Evolutionary conservation across 768 basidiomycete species (phyloP).

Genomic region (Phaeolepiota aurea): DNA sequence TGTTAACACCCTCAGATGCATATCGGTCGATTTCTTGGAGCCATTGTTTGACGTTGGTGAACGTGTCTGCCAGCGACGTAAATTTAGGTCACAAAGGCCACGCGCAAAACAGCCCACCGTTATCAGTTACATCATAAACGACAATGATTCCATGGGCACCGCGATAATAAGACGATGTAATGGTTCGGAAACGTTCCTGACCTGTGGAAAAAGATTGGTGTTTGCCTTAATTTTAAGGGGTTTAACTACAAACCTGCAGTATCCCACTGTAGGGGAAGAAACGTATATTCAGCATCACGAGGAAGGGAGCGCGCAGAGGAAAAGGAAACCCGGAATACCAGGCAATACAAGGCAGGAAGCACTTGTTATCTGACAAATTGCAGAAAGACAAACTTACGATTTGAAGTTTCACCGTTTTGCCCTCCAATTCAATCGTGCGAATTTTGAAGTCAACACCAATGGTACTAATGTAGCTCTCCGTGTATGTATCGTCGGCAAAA

Average conservation of each 20-base stretch:
- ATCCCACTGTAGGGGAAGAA: conserved; percentile 69
- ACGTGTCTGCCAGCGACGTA: conserved; percentile 56
- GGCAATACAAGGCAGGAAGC: too few species aligned
- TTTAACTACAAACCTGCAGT: conserved; percentile 64
- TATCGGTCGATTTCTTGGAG: conserved; percentile 90
- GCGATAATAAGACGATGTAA: conserved; percentile 99
- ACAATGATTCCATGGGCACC: conserved; percentile 98
- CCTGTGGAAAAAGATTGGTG: conserved; percentile 33
- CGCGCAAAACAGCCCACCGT: conserved; percentile 39
- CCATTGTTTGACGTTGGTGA: conserved; percentile 94
- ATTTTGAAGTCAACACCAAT: conserved; percentile 99
- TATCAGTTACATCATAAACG: conserved; percentile 98
- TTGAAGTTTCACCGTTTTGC: conserved; percentile 97
- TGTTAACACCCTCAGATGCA: conserved; percentile 98
- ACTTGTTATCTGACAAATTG: too few species aligned
- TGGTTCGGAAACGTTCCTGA: conserved; percentile 97
- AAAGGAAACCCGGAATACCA: too few species aligned
- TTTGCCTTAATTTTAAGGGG: too few species aligned
- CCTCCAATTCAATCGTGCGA: conserved; percentile 96
- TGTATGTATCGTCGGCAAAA: conserved; percentile 95
- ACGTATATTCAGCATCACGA: too few species aligned
- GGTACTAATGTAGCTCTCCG: conserved; percentile 94
- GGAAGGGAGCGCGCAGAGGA: too few species aligned
- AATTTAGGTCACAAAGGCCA: background rate
- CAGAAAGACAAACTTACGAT: conserved; percentile 67